These are phyloP conservation scores for Pichia sp. DNA, from an alignment of 1,139 yeast genomes.

Conservation along the genomic window DNA sequence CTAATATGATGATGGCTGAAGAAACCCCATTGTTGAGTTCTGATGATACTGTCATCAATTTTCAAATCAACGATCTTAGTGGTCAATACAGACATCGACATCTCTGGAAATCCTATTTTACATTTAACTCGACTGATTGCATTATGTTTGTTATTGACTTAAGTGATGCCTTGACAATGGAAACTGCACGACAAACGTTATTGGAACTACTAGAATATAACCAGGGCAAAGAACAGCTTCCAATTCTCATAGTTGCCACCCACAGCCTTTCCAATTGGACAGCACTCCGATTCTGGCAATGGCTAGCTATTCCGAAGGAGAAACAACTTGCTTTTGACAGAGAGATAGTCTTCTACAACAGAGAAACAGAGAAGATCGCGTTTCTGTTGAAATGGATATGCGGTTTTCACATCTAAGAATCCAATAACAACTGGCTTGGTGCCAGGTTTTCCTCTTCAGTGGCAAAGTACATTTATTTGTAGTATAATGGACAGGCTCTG, in stretches of 20 bases:
- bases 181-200: slow-evolving; percentile 15
- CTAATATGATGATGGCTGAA: not conserved
- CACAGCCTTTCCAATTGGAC: slow-evolving; percentile 2
- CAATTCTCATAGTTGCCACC: slow-evolving; percentile 23
- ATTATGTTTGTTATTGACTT: slow-evolving; percentile 23
- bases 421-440: too few relatives aligned
- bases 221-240: slow-evolving; percentile 15
- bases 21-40: not conserved
- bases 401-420: not conserved
- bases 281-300: not conserved
- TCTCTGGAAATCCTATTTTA: slow-evolving; percentile 18
- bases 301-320: not conserved
- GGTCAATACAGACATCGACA: slow-evolving; percentile 22
- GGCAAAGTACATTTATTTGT: not conserved
- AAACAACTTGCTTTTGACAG: not conserved
- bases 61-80: slow-evolving; percentile 23
- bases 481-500: not conserved
- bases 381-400: not conserved
- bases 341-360: not conserved
- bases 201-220: slow-evolving; percentile 16
- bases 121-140: slow-evolving; percentile 8
- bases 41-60: slow-evolving; percentile 4
- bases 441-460: not conserved
- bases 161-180: slow-evolving; percentile 21
- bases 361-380: not conserved